These are phyloP conservation scores for Clarireedia sp. DNA, from an alignment of 2,329 filamentous ascomycete genomes.

Conservation along the genomic window DNA sequence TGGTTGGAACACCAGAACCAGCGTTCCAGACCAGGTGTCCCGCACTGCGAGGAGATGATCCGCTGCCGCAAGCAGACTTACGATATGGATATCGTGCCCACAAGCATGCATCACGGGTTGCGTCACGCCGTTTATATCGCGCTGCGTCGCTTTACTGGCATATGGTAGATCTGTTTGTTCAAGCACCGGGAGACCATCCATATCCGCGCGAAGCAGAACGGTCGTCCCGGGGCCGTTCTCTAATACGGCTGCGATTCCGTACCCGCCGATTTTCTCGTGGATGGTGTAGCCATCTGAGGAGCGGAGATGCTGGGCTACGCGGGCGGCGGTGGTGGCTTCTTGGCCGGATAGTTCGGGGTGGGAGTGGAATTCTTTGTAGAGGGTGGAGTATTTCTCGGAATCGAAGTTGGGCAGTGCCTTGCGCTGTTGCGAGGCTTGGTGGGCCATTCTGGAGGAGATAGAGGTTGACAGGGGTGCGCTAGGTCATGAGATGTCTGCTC, in stretches of 20 bases:
- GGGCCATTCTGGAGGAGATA: too few relatives aligned
- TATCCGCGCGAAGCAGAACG: slow-evolving; percentile 52
- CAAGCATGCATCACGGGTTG: slow-evolving; percentile 61
- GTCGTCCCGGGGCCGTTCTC: slow-evolving; percentile 46
- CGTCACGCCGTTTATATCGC: slow-evolving; percentile 34
- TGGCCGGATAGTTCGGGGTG: slow-evolving; percentile 52
- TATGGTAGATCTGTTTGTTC: slow-evolving; percentile 49
- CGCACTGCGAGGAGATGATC: slow-evolving; percentile 38
- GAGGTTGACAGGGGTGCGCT: too few relatives aligned
- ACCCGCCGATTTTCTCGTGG: slow-evolving; percentile 41
- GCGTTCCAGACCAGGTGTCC: slow-evolving; percentile 51
- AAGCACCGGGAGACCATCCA: slow-evolving; percentile 51
- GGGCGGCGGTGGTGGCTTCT: slow-evolving; percentile 44
- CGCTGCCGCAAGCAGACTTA: slow-evolving; percentile 47
- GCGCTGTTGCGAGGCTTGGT: too few relatives aligned
- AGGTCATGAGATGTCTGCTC: too few relatives aligned
- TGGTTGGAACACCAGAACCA: slow-evolving; percentile 60
- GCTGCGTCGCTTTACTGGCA: slow-evolving; percentile 36
- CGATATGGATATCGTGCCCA: slow-evolving; percentile 60
- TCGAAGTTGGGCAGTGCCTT: too few relatives aligned
- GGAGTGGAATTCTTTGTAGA: slow-evolving; percentile 52
- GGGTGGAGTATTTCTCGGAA: slow-evolving; percentile 29
- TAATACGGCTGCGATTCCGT: slow-evolving; percentile 49
- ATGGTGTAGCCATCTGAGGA: slow-evolving; percentile 35
- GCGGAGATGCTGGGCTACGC: slow-evolving; percentile 35